Evolutionary conservation across 73 alveolate species (phyloP), one percentile per base, ranked within the genome.

Genomic region (Diophrys appendiculata): DNA sequence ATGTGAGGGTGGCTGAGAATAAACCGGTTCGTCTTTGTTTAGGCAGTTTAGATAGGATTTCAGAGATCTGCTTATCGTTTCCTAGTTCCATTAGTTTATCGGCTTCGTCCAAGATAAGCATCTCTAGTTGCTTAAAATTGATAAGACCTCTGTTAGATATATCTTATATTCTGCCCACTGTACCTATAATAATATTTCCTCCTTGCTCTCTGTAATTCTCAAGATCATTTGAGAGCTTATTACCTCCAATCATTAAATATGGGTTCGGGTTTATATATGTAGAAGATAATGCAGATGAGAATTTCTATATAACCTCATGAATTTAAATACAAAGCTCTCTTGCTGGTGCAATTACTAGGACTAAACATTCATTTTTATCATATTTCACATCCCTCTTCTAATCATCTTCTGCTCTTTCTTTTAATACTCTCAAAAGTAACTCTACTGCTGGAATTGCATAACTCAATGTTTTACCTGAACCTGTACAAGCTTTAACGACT

Each of bases 1-100:
- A 92, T 18, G 99, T 94, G 78, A 98, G 96, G 22, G 99, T 98
- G 18, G 99, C 99, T 0, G 99, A 96, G 95, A 98, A 98, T 64
- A 98, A 84, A 13, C 99, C 99, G 13, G 99, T 98, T 69, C 99
- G 90, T 81, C 99, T 95, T 83, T 98, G 96, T 70, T 95, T 98
- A 29, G 99, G 99, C 29, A 98, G 87, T 18, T 81, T 84, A 25
- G 88, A 81, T 23, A 98, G 76, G 22, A 98, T 91, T 67, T 77
- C 78, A 3, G 81, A 65, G 64, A 97, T 78, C 68, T 92, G 88
- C 72, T 80, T 94, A 77, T 95, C 92, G 83, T 90, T 80, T 0
- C 98, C 99, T 88, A 79, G 81, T 74, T 91, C 95, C 81, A 97
- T 77, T 80, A 93, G 81, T 87, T 97, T 86, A 89, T 97, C 99